Base-by-base conservation (phyloP, 148 eudicot species). In the Camellia sinensis region DNA sequence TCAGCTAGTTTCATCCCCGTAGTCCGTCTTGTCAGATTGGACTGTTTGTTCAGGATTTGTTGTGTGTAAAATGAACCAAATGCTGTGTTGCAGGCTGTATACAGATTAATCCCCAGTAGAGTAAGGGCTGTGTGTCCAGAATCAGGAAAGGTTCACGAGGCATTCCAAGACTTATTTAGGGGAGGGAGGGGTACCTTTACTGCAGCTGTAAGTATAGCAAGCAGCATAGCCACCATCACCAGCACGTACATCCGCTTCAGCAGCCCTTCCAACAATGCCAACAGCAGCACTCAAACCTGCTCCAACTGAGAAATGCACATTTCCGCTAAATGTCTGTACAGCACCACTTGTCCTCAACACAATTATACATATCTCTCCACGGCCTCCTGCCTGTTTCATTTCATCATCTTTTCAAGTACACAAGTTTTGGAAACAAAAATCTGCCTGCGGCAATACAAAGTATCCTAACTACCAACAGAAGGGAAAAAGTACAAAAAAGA, bases 181-280 rank as follows among this genome's bases (percentile, higher is more conserved):
- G 14, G n/a, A 56, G 57, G 40, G 43, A 44, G 5, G 17, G n/a
- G 29, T 57, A 82, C 84, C 84, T 82, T 82, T 82, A 73, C 84
- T 82, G 50, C 84, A 82, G 63, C 84, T 82, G 61, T 78, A 82
- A 6, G 84, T 78, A 78, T 82, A 82, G 71, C 84, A 82, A 18
- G 84, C 81, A 82, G 84, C 84, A 82, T 65, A 78, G 21, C 84
- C 84, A 41, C 84, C 84, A 73, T 82, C 81, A 66, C 84, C 84
- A 73, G 84, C 84, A 44, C 84, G 80, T 22, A 82, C 14, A 82
- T 82, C 84, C 72, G 78, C 84, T 78, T 73, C 84, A 41, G 84
- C 84, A 78, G 78, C 84, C 50, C 84, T 78, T 78, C 84, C 84
- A 56, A 82, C 68, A 73, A 78, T 53, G n/a, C 84, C 84, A 65